Evolutionary conservation across 164 flowering plant genomes (phyloP).

Genomic region (Stephania yunnanensis): DNA sequence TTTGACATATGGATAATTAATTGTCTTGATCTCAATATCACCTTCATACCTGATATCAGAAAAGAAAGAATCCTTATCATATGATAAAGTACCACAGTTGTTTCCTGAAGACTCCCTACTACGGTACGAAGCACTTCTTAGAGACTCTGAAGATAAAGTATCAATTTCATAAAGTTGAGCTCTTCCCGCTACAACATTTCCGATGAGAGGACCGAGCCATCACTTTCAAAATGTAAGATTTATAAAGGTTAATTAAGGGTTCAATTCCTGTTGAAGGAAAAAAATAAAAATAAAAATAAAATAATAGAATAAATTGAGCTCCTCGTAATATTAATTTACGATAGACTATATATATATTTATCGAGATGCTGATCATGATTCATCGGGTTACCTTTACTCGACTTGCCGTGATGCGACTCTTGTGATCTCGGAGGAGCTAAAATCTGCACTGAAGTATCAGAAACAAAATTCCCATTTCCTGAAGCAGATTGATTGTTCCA

Average conservation of each 20-base stretch:
- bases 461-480: constrained; percentile 38
- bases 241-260: no score
- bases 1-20: constrained; percentile 65
- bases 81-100: constrained; percentile 29
- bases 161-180: no score
- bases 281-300: no score
- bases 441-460: constrained; percentile 35
- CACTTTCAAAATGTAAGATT: no score
- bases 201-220: no score
- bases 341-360: no score
- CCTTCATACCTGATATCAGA: constrained; percentile 41
- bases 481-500: constrained; percentile 30
- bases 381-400: constrained; percentile 35
- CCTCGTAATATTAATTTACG: no score
- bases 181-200: no score
- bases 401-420: constrained; percentile 22
- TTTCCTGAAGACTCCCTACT: constrained; percentile 56
- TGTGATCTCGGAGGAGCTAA: constrained; percentile 30
- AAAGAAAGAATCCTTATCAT: constrained; percentile 43
- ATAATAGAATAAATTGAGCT: no score
- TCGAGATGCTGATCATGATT: constrained; percentile 24
- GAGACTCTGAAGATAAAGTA: constrained; percentile 60
- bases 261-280: no score
- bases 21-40: constrained; percentile 41
- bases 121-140: constrained; percentile 80